Base-by-base conservation (phyloP, 371 early-diverging fungal genomes). In the Zancudomyces culisetae region DNA sequence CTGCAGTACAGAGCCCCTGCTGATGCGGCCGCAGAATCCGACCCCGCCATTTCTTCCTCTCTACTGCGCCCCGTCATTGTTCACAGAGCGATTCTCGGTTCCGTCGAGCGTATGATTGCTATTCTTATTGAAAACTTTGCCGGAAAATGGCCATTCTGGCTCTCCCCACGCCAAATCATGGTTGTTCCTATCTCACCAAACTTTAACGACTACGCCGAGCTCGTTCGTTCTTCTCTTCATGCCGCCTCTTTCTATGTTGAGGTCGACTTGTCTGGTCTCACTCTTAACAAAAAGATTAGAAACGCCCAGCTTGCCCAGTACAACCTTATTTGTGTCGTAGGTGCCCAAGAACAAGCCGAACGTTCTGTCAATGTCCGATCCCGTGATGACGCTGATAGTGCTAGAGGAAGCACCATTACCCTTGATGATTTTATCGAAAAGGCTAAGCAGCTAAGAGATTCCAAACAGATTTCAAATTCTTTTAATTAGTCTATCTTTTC, bases 61-160 rank as follows among this genome's bases (percentile, higher is more conserved):
- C 57, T 71, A 60, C 73, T 84, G 52, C 79, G 88, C 21, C 99
- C 99, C 20, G 90, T 99, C 45, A 98, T 99, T 64, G 93, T 99
- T 51, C 99, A 99, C 69, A 85, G 99, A 53, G 99, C 99, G 21
- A 86, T 99, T 58, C 77, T 98, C 42, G 99, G 99, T 35, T 87
- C 88, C n/a, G 70, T 99, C 27, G 99, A 99, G 70, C 81, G 99
- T 57, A 81, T 96, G 80, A 80, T 95, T 66, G 99, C 93, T 43
- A 96, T 99, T 59, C 68, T 99, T 54, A 87, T 86, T 43, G 99
- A 99, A 72, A 83, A 86, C 70, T 92, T 80, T 70, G 91, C 77
- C 28, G 96, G 96, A 52, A 87, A 85, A 55, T 90, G 98, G 83
- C 99, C 99, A 45, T 88, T 98, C 79, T 99, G 99, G 99, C 71